Evolutionary conservation across 768 basidiomycete genomes (phyloP).

Genomic region (Termitomyces sp.): DNA sequence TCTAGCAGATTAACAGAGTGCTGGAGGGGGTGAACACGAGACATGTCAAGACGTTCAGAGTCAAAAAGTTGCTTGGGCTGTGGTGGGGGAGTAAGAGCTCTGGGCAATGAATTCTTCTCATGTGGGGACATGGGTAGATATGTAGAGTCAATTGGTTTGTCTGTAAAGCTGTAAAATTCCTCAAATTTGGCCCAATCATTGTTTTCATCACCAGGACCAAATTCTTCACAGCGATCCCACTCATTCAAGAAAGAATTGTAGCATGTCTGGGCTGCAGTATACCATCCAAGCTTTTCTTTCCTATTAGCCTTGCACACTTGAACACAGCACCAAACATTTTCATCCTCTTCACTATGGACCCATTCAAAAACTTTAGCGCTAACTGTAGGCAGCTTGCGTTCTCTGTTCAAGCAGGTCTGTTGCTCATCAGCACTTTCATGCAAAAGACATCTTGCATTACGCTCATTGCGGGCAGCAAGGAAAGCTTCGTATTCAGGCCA

Average conservation of each 20-base stretch:
- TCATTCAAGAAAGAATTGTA: no score
- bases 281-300: no score
- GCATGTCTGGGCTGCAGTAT: no score
- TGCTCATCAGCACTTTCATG: no score
- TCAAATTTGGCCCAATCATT: background rate
- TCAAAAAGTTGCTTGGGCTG: background rate
- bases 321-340: background rate
- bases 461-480: background rate
- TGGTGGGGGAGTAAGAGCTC: background rate
- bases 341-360: background rate
- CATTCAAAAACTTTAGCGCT: slow-evolving; percentile 13
- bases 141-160: background rate
- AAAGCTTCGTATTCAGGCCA: background rate
- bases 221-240: slow-evolving; percentile 21
- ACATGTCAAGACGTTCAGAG: background rate
- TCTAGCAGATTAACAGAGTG: no score
- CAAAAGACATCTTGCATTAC: background rate
- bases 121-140: background rate
- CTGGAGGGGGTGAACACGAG: background rate
- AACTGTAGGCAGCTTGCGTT: background rate
- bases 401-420: background rate
- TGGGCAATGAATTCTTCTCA: background rate
- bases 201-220: slow-evolving; percentile 4
- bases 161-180: background rate
- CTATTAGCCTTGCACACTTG: background rate